Evolutionary conservation across 1,139 yeast genomes (phyloP).

Genomic region (Barnettozyma hawaiiensis): DNA sequence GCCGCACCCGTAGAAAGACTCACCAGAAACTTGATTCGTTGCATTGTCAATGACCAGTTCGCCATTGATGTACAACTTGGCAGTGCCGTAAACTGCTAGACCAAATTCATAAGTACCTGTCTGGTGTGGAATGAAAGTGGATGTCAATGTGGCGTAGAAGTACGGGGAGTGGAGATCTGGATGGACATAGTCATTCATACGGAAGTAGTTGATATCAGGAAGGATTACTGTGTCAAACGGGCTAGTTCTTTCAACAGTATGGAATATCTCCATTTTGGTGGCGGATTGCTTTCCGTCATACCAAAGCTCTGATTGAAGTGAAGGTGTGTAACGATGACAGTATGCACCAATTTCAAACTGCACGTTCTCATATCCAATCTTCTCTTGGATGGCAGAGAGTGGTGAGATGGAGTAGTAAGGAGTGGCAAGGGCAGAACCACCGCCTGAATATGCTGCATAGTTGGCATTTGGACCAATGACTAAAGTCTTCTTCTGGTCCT

Average conservation of each 20-base stretch:
- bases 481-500: conserved; percentile 37
- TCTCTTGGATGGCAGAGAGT: conserved; percentile 36
- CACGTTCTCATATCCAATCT: conserved; percentile 27
- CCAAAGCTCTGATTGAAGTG: conserved; percentile 32
- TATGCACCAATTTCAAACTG: conserved; percentile 34
- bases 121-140: conserved; percentile 40
- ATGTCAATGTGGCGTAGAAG: conserved; percentile 43
- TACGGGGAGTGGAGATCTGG: conserved; percentile 26
- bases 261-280: conserved; percentile 39
- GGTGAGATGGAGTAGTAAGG: conserved; percentile 44
- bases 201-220: conserved; percentile 32
- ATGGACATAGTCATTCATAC: conserved; percentile 44
- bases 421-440: conserved; percentile 46
- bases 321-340: conserved; percentile 30
- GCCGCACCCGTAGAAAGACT: conserved; percentile 45
- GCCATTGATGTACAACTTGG: conserved; percentile 45
- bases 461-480: conserved; percentile 50
- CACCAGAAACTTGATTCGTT: conserved; percentile 45
- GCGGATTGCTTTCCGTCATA: conserved; percentile 37
- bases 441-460: conserved; percentile 40
- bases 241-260: conserved; percentile 29
- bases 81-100: conserved; percentile 47
- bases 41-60: conserved; percentile 51
- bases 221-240: conserved; percentile 35
- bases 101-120: conserved; percentile 49